Evolutionary conservation across 257 asterid genomes (phyloP).

Genomic region (Solanum commersonii): DNA sequence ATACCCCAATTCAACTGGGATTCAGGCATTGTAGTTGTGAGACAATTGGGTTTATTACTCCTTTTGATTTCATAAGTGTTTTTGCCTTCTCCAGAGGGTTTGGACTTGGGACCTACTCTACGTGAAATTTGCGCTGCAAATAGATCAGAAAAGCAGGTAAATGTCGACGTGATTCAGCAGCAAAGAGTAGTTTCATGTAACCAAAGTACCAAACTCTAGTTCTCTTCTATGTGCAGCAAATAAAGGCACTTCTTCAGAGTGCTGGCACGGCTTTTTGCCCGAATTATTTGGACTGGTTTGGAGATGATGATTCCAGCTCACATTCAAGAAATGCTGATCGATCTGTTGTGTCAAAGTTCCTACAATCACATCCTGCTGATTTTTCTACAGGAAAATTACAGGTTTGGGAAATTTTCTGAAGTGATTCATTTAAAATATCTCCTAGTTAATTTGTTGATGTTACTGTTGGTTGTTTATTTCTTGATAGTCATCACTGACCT

Average conservation of each 20-base stretch:
- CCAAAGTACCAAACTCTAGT: background rate
- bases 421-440: background rate
- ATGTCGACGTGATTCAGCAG: background rate
- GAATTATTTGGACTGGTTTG: constrained; percentile 79
- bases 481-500: background rate
- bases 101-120: constrained; percentile 58
- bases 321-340: constrained; percentile 71
- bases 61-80: background rate
- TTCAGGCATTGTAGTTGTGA: background rate
- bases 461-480: background rate
- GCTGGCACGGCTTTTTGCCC: constrained; percentile 87
- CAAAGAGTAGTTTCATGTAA: background rate
- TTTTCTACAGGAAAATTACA: constrained; percentile 69
- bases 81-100: constrained; percentile 35
- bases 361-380: constrained; percentile 80
- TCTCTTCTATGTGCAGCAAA: constrained; percentile 50
- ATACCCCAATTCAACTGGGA: background rate
- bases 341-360: constrained; percentile 67
- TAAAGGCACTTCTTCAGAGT: constrained; percentile 83
- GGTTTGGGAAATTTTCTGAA: constrained; percentile 18
- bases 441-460: background rate
- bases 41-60: constrained; percentile 2
- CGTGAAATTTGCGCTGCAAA: constrained; percentile 91
- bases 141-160: constrained; percentile 89
- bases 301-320: constrained; percentile 37